Base-by-base conservation (phyloP, 306 rosid genomes). In the Lagenaria siceraria region DNA sequence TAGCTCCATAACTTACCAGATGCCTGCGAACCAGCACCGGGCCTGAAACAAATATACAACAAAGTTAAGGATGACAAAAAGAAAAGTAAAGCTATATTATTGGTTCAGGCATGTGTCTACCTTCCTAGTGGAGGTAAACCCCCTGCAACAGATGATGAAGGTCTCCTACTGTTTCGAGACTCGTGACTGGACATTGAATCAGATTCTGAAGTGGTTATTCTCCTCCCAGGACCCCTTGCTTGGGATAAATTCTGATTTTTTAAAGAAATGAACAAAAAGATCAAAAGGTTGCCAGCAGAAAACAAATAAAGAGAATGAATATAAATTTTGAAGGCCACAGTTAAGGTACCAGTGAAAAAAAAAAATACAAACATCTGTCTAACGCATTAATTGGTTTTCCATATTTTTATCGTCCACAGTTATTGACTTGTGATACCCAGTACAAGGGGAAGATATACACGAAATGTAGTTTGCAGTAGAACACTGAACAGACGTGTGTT, bases 61-160 rank as follows among this genome's bases (percentile, higher is more conserved):
- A 46, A 43, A 77, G 49, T 70, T 58, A 22, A 51, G 58, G 55
- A 75, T 42, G 10, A 2, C 18, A 63, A 53, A 48, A 33, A 40
- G 71, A 52, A 11, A n/a, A 38, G 76, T 56, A 11, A 75, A 66
- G 72, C 22, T 79, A 38, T 77, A 63, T 59, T 46, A 62, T 27
- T 77, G 24, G 69, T 64, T 73, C 21, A 38, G 77, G 42, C 40
- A 49, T 12, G 68, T 79, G 69, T 78, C 43, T 77, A 96, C 99
- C 99, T 96, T 90, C 97, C 98, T 18, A 89, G 85, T 22, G 99
- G 99, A 76, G 98, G 99, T 61, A 96, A 88, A 83, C 99, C 98
- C 53, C 97, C 91, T 6, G 85, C 97, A 83, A 96, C 97, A 86
- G 98, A 88, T 56, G 99, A 93, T 19, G 98, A 94, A 81, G 96